Percentiles rank a stretch among this genome's conserved stretches.
Conservation (phyloP, 345 rosid genomes). For the Clarkia xantiana region DNA sequence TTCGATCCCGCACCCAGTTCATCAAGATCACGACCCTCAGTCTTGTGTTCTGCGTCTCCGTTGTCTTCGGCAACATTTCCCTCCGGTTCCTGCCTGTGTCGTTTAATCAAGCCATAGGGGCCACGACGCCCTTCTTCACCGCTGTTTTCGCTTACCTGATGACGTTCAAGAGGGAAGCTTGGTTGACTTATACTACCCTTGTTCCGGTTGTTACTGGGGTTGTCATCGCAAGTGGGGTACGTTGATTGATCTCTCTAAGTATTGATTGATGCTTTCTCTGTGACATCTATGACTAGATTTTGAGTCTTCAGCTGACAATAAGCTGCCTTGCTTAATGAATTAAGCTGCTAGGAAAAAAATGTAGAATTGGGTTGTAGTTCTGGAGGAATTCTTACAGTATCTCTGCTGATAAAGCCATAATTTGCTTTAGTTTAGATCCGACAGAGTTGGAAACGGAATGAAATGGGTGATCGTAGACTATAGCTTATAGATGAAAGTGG, state of each 20-base stretch:
- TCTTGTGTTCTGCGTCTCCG: conserved; percentile 88
- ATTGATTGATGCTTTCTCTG: no score
- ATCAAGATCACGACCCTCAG: conserved; percentile 81
- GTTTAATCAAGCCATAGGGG: conserved; percentile 91
- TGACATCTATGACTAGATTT: no score
- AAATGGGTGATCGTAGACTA: no score
- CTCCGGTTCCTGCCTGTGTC: conserved; percentile 76
- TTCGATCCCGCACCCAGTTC: conserved; percentile 78
- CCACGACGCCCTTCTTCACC: conserved; percentile 96
- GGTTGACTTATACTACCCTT: conserved; percentile 85
- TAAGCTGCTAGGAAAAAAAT: no score
- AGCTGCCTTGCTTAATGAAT: no score
- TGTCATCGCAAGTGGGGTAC: conserved; percentile 96
- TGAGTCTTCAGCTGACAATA: no score
- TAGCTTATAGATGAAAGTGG: no score
- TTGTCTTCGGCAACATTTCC: conserved; percentile 84
- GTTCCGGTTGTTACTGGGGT: conserved; percentile 94
- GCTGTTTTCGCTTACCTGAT: conserved; percentile 91
- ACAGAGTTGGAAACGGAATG: not conserved
- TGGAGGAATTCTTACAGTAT: no score
- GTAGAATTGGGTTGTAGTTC: no score
- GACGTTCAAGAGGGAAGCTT: conserved; percentile 80
- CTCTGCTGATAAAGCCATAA: no score
- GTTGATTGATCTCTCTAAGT: conserved; percentile 1
- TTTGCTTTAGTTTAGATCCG: not conserved